Conservation (phyloP, 257 asterid species). For the Paraleonurus japonicus region DNA sequence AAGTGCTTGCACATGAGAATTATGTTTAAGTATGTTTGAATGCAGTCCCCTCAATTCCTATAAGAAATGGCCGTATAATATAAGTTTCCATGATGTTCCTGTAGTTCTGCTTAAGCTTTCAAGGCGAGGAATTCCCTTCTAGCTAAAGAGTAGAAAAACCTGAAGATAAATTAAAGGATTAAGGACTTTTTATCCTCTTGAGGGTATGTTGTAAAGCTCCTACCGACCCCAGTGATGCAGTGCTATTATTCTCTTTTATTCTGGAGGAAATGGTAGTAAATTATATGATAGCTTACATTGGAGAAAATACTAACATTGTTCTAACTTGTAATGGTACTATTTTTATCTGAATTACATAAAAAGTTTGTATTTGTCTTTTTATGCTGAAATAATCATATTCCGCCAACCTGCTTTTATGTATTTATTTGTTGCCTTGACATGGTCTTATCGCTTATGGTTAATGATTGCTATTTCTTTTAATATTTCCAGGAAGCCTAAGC, state of each 20-base stretch:
- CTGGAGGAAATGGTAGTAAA: neutral
- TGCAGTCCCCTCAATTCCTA: no score
- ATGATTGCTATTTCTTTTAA: conserved; percentile 17
- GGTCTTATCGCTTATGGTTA: conserved; percentile 5
- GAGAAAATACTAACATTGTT: neutral
- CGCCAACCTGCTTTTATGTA: neutral
- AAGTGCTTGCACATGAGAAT: neutral
- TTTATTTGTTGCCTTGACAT: conserved; percentile 15
- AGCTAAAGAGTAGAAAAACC: no score
- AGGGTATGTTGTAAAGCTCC: neutral
- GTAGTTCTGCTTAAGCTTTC: no score
- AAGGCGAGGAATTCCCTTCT: no score
- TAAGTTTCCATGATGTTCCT: no score
- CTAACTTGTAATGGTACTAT: conserved; percentile 1
- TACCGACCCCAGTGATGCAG: neutral
- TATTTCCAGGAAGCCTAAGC: conserved; percentile 76
- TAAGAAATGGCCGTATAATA: no score
- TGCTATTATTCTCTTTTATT: neutral
- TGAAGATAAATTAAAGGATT: no score
- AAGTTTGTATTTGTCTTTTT: neutral
- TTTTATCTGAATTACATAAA: neutral
- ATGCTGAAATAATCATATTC: neutral
- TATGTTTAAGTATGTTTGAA: no score
- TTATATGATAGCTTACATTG: neutral
- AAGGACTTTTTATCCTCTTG: no score